Percentiles rank a stretch among this genome's conserved stretches.
These are phyloP conservation scores for Nitzschia putrida DNA, from an alignment of 108 stramenopile genomes.

Conservation along the genomic window DNA sequence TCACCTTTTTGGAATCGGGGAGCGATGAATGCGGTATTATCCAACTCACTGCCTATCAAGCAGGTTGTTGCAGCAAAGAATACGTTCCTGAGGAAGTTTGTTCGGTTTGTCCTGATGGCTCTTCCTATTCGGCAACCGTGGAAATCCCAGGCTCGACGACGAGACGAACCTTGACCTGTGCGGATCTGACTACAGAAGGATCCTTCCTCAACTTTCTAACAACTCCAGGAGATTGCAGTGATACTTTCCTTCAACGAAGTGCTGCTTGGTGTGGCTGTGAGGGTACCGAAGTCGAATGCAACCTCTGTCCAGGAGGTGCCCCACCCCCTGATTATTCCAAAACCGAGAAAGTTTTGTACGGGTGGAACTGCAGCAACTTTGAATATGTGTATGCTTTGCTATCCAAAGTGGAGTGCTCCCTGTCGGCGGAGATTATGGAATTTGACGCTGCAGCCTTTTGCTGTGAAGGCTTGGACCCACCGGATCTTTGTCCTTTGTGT, in stretches of 20 bases:
- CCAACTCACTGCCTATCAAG: slow-evolving; percentile 22
- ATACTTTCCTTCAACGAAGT: slow-evolving; percentile 24
- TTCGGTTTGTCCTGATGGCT: slow-evolving; percentile 23
- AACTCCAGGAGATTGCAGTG: slow-evolving; percentile 22
- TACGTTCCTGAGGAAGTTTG: slow-evolving; percentile 13
- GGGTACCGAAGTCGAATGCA: slow-evolving; percentile 5
- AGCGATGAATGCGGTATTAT: slow-evolving; percentile 6
- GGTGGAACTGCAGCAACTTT: slow-evolving; percentile 19
- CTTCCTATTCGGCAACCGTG: not conserved
- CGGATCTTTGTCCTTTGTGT: slow-evolving; percentile 16
- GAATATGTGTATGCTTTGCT: slow-evolving; percentile 11
- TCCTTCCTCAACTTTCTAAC: slow-evolving; percentile 16
- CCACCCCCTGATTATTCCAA: not conserved
- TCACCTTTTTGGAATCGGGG: slow-evolving; percentile 1
- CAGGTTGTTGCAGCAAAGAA: slow-evolving; percentile 16
- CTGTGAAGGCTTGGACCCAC: slow-evolving; percentile 12
- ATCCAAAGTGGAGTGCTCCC: slow-evolving; percentile 7
- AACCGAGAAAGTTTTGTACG: slow-evolving; percentile 18
- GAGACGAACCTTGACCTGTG: slow-evolving; percentile 9
- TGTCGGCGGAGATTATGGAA: slow-evolving; percentile 16
- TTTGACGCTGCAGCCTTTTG: slow-evolving; percentile 27
- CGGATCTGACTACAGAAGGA: slow-evolving; percentile 8
- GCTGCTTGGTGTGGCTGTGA: slow-evolving; percentile 26
- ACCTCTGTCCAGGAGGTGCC: slow-evolving; percentile 19
- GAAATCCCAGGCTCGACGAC: slow-evolving; percentile 3